phyloP scores from a whole-genome alignment of 2,329 filamentous ascomycete genomes.

The Rosellinia necatrix region DNA sequence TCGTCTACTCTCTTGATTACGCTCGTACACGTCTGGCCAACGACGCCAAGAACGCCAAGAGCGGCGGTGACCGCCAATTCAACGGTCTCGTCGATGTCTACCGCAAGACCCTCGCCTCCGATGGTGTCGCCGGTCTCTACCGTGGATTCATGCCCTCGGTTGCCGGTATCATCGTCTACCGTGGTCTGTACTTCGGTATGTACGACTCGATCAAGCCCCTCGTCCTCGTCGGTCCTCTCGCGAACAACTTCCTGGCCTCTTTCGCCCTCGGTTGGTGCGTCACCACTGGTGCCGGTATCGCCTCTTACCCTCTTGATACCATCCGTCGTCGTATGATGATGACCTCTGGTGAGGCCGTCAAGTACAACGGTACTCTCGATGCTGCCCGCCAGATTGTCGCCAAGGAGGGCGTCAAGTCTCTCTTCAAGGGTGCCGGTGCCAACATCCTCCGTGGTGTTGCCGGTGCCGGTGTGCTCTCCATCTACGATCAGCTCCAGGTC shows the following conservation, averaged over 20 bases:
- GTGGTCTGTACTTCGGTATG: conserved; percentile 99
- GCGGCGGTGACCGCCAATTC: conserved; percentile 98
- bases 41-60: conserved; percentile 98
- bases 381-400: conserved; percentile 95
- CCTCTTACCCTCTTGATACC: conserved; percentile 99
- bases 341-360: conserved; percentile 96
- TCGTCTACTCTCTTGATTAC: conserved; percentile 99
- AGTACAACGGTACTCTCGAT: conserved; percentile 97
- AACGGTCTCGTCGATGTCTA: conserved; percentile 99
- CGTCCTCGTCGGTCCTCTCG: conserved; percentile 85
- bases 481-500: conserved; percentile 99
- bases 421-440: conserved; percentile 99
- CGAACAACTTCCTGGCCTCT: conserved; percentile 99
- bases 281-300: conserved; percentile 99
- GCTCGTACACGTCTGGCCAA: conserved; percentile 99
- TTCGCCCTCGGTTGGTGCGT: conserved; percentile 98
- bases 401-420: conserved; percentile 96
- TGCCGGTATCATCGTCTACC: conserved; percentile 99
- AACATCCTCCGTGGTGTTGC: conserved; percentile 99
- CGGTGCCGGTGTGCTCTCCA: conserved; percentile 99
- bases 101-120: conserved; percentile 98
- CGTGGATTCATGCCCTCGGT: conserved; percentile 99
- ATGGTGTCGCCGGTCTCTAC: conserved; percentile 99
- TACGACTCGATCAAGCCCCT: conserved; percentile 99
- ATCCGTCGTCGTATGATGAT: conserved; percentile 99